Base-by-base conservation (phyloP, 2,329 filamentous ascomycete genomes). In the Orbilia brochopaga region DNA sequence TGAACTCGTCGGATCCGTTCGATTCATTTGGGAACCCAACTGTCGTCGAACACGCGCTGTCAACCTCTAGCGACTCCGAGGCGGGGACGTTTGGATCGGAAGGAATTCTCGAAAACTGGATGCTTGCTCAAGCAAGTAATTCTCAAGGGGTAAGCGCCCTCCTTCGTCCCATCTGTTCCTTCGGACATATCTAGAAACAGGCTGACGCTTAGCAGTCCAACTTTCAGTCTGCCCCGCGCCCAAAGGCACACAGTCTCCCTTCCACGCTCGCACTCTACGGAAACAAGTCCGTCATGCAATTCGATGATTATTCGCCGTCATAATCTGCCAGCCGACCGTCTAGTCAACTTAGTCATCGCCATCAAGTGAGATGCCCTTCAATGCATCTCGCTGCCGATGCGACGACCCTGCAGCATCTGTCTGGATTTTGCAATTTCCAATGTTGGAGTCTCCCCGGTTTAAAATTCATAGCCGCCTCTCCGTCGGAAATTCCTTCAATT, bases 241-340 rank as follows among this genome's bases (percentile, higher is more conserved):
- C 67, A 61, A 72, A 72, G 60, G 35, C 67, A 61, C 67, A 72
- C 64, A 57, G 54, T 63, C 40, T 65, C 24, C 54, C 67, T 56
- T 61, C 67, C 60, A 11, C 67, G 59, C 40, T 72, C 52, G 67
- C 42, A 56, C 67, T 72, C 60, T 72, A 72, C 67, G 55, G 67
- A 51, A 72, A 72, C 67, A 72, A 72, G 55, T 72, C 67, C 44
- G 60, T 65, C 60, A 24, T 72, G 51, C 67, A 60, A 61, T 72
- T 56, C 55, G 60, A 72, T 56, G 67, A 72, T 50, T 72, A 42
- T 35, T 56, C 55, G 51, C 40, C 67, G 60, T 72, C 67, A 35
- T 70, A 50, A 64, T 21, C 48, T 60, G 50, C 66, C 66, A 11
- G 21, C 59, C 54, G 54, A 64, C 17, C 52, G 4, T 17, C 15